These are phyloP conservation scores for Annulohypoxylon maeteangense DNA, from an alignment of 495 filamentous ascomycete species.

Conservation along the genomic window DNA sequence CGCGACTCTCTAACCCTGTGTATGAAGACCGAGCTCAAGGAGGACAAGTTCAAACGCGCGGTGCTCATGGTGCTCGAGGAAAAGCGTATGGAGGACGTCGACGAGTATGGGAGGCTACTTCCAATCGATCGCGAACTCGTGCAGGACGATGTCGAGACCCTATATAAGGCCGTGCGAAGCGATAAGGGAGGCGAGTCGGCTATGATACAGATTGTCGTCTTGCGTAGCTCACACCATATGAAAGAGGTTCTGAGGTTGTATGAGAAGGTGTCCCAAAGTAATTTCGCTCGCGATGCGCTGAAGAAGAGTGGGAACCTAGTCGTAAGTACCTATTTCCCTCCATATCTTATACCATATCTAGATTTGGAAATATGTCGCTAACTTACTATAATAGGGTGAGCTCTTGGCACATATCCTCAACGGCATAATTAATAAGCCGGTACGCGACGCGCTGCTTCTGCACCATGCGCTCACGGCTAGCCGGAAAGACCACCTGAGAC, in stretches of 20 bases:
- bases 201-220: slow-evolving; percentile 88
- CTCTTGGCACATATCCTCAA: slow-evolving; percentile 95
- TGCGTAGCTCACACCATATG: slow-evolving; percentile 81
- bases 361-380: slow-evolving; percentile 19
- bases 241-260: slow-evolving; percentile 81
- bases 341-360: background rate
- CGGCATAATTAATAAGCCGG: slow-evolving; percentile 92
- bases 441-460: slow-evolving; percentile 93
- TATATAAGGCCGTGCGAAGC: slow-evolving; percentile 74
- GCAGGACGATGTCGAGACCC: slow-evolving; percentile 74
- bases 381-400: slow-evolving; percentile 73
- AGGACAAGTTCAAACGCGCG: slow-evolving; percentile 93
- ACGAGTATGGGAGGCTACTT: slow-evolving; percentile 56
- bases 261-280: slow-evolving; percentile 72
- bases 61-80: slow-evolving; percentile 87
- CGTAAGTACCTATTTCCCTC: slow-evolving; percentile 63
- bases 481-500: slow-evolving; percentile 71
- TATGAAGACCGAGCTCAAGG: slow-evolving; percentile 90
- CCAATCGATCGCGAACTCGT: slow-evolving; percentile 63
- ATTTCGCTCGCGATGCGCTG: slow-evolving; percentile 88
- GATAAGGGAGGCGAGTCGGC: slow-evolving; percentile 87
- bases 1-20: slow-evolving; percentile 81
- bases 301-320: slow-evolving; percentile 90
- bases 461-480: slow-evolving; percentile 82
- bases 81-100: slow-evolving; percentile 80